Conservation (phyloP, 2,329 filamentous ascomycete genomes). For the Plenodomus tracheiphilus region DNA sequence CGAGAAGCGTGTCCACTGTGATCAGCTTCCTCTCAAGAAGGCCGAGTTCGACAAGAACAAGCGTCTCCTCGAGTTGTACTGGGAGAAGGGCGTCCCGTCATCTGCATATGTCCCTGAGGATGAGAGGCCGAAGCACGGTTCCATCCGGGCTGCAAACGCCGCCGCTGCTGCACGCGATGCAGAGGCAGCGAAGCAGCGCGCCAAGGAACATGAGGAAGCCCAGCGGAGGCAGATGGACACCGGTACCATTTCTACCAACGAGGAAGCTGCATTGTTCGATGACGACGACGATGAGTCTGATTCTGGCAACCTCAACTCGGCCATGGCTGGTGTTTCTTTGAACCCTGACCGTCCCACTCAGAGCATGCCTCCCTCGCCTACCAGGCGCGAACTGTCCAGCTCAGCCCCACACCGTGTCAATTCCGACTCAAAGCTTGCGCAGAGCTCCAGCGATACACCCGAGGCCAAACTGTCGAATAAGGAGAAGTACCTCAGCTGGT, state of each 20-base stretch:
- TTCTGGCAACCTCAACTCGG: slow-evolving; percentile 84
- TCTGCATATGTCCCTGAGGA: slow-evolving; percentile 96
- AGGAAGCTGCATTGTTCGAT: slow-evolving; percentile 93
- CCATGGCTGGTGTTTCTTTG: slow-evolving; percentile 87
- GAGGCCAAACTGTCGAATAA: slow-evolving; percentile 86
- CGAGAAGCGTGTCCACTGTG: slow-evolving; percentile 98
- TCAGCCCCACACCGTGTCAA: slow-evolving; percentile 77
- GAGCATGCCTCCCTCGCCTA: slow-evolving; percentile 90
- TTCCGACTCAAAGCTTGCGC: slow-evolving; percentile 89
- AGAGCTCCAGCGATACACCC: slow-evolving; percentile 66
- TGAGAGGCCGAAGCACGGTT: slow-evolving; percentile 83
- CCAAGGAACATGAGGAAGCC: slow-evolving; percentile 86
- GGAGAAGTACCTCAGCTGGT: slow-evolving; percentile 92
- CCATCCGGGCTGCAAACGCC: slow-evolving; percentile 73
- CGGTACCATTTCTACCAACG: slow-evolving; percentile 88
- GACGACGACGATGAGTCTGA: slow-evolving; percentile 78
- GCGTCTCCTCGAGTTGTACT: slow-evolving; percentile 92
- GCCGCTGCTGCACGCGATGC: slow-evolving; percentile 77
- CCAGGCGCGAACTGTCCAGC: slow-evolving; percentile 70
- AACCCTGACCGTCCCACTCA: slow-evolving; percentile 84
- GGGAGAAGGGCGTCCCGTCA: slow-evolving; percentile 98
- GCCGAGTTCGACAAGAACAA: slow-evolving; percentile 98
- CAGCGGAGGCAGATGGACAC: slow-evolving; percentile 93
- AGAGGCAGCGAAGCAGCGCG: slow-evolving; percentile 78
- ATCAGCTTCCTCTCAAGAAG: slow-evolving; percentile 96